Conservation (phyloP, 164 flowering plant species). For the Santalum album region DNA sequence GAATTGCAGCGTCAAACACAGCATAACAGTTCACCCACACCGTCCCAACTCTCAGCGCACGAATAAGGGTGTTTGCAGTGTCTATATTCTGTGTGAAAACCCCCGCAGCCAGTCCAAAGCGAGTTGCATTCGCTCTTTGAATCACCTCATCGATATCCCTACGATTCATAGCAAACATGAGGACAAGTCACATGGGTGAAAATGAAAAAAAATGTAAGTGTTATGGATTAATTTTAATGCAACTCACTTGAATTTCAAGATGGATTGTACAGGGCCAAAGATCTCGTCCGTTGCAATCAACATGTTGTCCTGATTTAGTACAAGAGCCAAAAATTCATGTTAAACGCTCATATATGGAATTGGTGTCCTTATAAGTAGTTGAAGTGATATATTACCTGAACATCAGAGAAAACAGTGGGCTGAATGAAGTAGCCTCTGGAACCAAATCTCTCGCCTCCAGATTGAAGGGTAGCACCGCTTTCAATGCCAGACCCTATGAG, state of each 20-base stretch:
- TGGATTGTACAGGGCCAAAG: constrained; percentile 89
- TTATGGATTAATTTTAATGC: no score
- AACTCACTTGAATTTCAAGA: constrained; percentile 85
- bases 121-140: constrained; percentile 53
- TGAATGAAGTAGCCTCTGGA: constrained; percentile 68
- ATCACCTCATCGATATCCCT: constrained; percentile 76
- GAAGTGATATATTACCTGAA: no score
- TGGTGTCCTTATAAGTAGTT: no score
- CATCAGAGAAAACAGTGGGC: constrained; percentile 95
- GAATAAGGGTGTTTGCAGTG: constrained; percentile 64
- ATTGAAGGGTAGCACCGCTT: constrained; percentile 68
- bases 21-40: constrained; percentile 90
- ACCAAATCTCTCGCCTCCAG: constrained; percentile 75
- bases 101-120: constrained; percentile 85
- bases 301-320: constrained; percentile 76
- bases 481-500: constrained; percentile 66
- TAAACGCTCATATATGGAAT: constrained; percentile 1
- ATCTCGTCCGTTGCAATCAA: constrained; percentile 81
- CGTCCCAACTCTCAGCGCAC: constrained; percentile 77
- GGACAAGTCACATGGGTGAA: no score
- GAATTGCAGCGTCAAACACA: constrained; percentile 86
- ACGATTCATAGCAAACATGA: no score
- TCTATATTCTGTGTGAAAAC: constrained; percentile 66
- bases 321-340: constrained; percentile 8
- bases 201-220: no score